These are phyloP conservation scores for Lentinula raphanica DNA, from an alignment of 768 basidiomycete genomes.

Conservation along the genomic window DNA sequence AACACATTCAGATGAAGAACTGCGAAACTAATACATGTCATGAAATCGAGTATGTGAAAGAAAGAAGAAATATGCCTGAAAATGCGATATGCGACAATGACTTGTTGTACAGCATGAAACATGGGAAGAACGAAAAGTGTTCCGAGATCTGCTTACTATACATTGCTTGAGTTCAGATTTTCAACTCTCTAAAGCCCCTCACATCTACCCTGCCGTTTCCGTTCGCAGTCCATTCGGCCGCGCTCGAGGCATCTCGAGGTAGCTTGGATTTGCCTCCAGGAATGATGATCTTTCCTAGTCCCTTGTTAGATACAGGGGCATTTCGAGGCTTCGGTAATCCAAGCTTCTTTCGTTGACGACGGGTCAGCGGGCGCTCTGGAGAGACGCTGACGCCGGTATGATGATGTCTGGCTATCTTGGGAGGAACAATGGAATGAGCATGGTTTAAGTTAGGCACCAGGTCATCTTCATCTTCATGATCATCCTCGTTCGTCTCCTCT, in stretches of 20 bases:
- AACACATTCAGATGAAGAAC: not conserved
- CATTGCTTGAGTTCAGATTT: conserved; percentile 39
- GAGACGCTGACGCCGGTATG: conserved; percentile 3
- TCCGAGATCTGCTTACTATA: not conserved
- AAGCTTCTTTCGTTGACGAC: conserved; percentile 63
- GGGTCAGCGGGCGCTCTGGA: conserved; percentile 46
- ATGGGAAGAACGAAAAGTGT: not conserved
- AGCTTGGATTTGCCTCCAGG: conserved; percentile 50
- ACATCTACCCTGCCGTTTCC: conserved; percentile 53
- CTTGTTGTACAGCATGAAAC: not conserved
- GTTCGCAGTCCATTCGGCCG: conserved; percentile 45
- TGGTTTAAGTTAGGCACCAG: conserved; percentile 11
- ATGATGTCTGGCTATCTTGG: not conserved
- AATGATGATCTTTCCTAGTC: conserved; percentile 60
- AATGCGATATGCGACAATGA: not conserved
- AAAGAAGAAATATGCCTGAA: not conserved
- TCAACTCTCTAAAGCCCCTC: conserved; percentile 54
- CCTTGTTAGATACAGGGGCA: conserved; percentile 28
- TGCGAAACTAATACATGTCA: not conserved
- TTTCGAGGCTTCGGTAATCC: conserved; percentile 56
- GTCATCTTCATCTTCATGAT: conserved; percentile 13
- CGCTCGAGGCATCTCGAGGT: conserved; percentile 21
- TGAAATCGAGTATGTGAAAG: not conserved
- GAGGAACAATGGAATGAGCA: conserved; percentile 2
- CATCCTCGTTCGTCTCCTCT: conserved; percentile 14